A percentile compares a stretch with the other conserved stretches of the same genome.
These are phyloP conservation scores for Paramecium primaurelia DNA, from an alignment of 73 alveolate genomes.

Conservation along the genomic window DNA sequence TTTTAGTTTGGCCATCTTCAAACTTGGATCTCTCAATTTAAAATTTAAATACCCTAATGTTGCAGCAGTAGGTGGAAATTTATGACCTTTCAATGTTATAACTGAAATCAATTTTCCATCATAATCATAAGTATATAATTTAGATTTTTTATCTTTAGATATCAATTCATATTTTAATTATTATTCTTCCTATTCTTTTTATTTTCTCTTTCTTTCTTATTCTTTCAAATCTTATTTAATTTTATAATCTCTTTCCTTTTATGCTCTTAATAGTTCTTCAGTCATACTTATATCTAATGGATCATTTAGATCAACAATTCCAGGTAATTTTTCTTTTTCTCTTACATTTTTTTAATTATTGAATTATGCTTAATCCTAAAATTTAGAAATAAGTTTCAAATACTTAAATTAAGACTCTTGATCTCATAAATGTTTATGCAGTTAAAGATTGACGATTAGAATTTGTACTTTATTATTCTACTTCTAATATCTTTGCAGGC, in stretches of 20 bases:
- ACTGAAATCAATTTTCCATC: constrained; percentile 42
- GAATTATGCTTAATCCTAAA: not conserved
- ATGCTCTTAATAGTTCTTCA: constrained; percentile 1
- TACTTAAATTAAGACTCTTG: constrained; percentile 2
- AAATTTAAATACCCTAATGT: not conserved
- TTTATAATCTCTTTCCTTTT: not conserved
- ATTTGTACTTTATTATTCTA: not conserved
- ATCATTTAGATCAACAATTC: not conserved
- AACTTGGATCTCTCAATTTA: not conserved
- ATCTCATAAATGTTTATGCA: constrained; percentile 24
- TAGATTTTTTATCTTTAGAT: constrained; percentile 39
- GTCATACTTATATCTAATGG: constrained; percentile 22
- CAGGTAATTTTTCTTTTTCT: not conserved
- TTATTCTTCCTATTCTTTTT: constrained; percentile 27
- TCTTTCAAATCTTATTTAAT: not conserved
- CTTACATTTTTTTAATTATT: not conserved
- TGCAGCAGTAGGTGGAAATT: not conserved
- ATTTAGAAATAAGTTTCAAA: not conserved
- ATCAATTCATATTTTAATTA: constrained; percentile 16
- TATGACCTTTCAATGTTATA: not conserved
- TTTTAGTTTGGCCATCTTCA: constrained; percentile 3
- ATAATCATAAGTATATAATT: constrained; percentile 5
- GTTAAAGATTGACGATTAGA: not conserved
- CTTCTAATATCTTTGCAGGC: not conserved
- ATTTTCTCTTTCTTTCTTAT: constrained; percentile 1